These are phyloP conservation scores for Macaranga tanarius DNA, from an alignment of 441 rosid genomes.

Conservation along the genomic window DNA sequence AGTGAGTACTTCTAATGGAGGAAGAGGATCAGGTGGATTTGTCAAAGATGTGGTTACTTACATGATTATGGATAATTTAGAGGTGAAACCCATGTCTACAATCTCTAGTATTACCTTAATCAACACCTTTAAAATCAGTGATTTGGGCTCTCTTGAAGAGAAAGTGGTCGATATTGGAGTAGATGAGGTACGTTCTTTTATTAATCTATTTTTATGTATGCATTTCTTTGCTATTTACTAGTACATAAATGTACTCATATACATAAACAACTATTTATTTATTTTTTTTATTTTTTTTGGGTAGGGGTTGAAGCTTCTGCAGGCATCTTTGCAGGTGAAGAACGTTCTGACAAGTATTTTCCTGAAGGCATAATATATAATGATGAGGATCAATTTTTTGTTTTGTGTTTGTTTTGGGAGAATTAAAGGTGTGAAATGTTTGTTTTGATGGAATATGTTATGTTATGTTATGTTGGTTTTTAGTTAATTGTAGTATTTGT, in stretches of 20 bases:
- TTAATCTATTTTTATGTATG: no score
- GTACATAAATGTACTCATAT: no score
- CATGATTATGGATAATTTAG: not conserved
- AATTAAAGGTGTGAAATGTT: no score
- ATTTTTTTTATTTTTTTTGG: no score
- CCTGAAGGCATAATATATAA: not conserved
- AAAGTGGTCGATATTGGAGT: conserved; percentile 18
- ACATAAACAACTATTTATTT: no score
- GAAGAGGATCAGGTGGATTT: conserved; percentile 22
- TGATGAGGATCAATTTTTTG: not conserved
- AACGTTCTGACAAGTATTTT: not conserved
- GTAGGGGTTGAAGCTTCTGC: not conserved
- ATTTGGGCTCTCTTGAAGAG: conserved; percentile 19
- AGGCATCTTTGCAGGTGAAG: not conserved
- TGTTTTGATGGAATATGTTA: no score
- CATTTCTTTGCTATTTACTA: no score
- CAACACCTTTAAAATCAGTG: conserved; percentile 21
- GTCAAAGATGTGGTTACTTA: conserved; percentile 32
- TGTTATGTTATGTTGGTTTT: no score
- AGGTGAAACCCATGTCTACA: no score
- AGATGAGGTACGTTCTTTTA: conserved; percentile 9
- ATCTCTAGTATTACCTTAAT: conserved; percentile 23
- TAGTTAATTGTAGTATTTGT: no score
- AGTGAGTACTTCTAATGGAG: not conserved
- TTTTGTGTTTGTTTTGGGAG: not conserved